Evolutionary conservation across 345 rosid genomes (phyloP).

Genomic region (Durio zibethinus): DNA sequence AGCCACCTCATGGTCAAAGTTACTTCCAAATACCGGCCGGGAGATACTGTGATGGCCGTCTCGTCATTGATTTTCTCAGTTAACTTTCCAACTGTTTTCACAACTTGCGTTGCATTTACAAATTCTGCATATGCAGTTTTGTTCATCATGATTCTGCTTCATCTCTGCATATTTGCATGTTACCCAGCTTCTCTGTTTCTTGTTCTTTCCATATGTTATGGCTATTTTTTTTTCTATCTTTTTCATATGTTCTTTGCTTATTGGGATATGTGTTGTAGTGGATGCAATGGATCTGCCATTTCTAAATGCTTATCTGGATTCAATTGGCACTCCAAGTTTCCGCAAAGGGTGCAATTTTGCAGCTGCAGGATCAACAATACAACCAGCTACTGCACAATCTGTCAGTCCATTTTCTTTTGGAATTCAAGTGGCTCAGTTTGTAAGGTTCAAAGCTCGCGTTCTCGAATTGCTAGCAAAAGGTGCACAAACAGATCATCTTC

Average conservation of each 20-base stretch:
- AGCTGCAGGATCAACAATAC: conserved; percentile 78
- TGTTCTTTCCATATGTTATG: neutral
- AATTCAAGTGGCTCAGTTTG: conserved; percentile 77
- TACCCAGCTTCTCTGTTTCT: neutral
- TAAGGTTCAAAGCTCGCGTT: conserved; percentile 67
- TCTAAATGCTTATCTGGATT: conserved; percentile 81
- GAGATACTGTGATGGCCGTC: conserved; percentile 88
- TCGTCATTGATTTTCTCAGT: conserved; percentile 75
- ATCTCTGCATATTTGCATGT: neutral
- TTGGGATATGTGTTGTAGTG: conserved; percentile 43
- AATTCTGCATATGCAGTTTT: neutral
- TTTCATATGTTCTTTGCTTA: neutral
- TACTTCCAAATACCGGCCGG: conserved; percentile 66
- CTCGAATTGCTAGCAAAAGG: conserved; percentile 61
- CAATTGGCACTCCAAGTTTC: conserved; percentile 77
- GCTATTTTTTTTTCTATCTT: neutral
- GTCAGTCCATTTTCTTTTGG: conserved; percentile 80
- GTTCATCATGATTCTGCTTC: neutral
- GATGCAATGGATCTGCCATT: conserved; percentile 92
- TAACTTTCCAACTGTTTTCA: conserved; percentile 13
- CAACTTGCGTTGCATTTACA: neutral
- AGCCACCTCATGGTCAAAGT: conserved; percentile 61
- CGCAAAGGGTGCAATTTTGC: conserved; percentile 88
- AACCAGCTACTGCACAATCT: conserved; percentile 65
- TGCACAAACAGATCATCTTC: conserved; percentile 2